These are phyloP conservation scores for Neonectria punicea DNA, from an alignment of 2,329 filamentous ascomycete genomes.

Conservation along the genomic window DNA sequence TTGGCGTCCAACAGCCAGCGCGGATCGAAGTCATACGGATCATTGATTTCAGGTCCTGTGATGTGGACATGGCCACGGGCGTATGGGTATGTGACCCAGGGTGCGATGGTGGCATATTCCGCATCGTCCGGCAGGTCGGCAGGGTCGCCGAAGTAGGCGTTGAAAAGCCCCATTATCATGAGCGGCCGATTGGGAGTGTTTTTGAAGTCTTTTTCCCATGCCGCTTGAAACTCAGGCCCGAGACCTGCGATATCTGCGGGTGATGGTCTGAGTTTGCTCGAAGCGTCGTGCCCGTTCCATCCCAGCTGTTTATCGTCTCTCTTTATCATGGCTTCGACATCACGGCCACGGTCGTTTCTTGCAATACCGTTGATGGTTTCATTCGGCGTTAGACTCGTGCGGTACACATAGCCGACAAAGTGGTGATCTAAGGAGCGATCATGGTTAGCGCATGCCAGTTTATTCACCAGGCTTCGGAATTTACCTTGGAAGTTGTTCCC, in stretches of 20 bases:
- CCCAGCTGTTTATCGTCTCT: conserved; percentile 59
- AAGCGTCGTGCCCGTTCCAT: conserved; percentile 67
- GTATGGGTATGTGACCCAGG: conserved; percentile 57
- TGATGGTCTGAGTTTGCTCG: conserved; percentile 65
- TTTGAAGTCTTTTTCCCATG: conserved; percentile 66
- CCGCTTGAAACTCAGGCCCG: conserved; percentile 61
- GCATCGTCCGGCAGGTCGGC: conserved; percentile 43
- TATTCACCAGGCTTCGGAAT: too few relatives aligned
- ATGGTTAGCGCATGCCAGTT: too few relatives aligned
- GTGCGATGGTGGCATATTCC: conserved; percentile 64
- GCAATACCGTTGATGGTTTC: conserved; percentile 60
- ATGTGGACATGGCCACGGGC: conserved; percentile 73
- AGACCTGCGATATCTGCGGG: conserved; percentile 62
- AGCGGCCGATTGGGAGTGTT: conserved; percentile 56
- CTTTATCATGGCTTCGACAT: too few relatives aligned
- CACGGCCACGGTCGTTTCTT: too few relatives aligned
- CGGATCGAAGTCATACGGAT: conserved; percentile 64
- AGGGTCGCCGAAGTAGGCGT: conserved; percentile 51
- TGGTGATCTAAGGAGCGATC: conserved; percentile 57
- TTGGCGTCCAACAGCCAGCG: conserved; percentile 66
- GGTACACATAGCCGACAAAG: conserved; percentile 63
- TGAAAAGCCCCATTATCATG: conserved; percentile 54
- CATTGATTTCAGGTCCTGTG: conserved; percentile 52
- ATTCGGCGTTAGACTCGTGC: conserved; percentile 40
- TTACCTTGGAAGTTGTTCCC: conserved; percentile 59